Evolutionary conservation across 139 green algal genomes (phyloP).

Genomic region (Chlamydomonas applanata): DNA sequence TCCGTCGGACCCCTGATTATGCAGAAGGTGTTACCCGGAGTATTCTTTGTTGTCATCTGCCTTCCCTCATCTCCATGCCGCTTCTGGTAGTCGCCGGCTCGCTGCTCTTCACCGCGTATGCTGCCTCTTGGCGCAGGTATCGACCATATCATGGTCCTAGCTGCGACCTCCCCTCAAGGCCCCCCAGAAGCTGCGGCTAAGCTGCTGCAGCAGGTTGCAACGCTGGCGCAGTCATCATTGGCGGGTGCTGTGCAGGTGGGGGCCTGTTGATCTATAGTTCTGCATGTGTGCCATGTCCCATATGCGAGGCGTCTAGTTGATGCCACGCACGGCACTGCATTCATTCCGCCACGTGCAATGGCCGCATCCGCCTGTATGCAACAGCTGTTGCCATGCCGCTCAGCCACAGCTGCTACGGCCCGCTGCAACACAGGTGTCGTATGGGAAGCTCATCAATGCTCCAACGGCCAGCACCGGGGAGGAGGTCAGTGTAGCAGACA

Average conservation of each 20-base stretch:
- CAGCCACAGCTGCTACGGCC: too few relatives aligned
- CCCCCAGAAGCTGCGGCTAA: neutral
- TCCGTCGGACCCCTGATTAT: too few relatives aligned
- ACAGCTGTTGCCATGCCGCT: too few relatives aligned
- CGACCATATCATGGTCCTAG: neutral
- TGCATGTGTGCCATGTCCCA: too few relatives aligned
- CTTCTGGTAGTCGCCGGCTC: neutral
- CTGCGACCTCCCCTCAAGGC: neutral
- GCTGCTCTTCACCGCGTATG: neutral
- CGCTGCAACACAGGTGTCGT: too few relatives aligned
- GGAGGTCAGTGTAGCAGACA: neutral
- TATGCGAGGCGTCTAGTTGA: too few relatives aligned
- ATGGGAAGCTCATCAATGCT: neutral
- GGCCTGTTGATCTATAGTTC: neutral
- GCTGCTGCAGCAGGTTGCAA: slow-evolving; percentile 3
- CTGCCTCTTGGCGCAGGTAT: neutral
- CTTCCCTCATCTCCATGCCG: neutral
- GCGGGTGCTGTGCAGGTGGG: slow-evolving; percentile 1
- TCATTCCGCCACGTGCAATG: too few relatives aligned
- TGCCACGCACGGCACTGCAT: too few relatives aligned
- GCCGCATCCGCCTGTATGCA: too few relatives aligned
- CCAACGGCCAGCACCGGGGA: neutral
- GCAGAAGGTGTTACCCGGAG: neutral
- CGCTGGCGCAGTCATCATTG: neutral
- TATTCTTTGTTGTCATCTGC: neutral